phyloP scores from a whole-genome alignment of 2,329 filamentous ascomycete genomes.

The Thielaviopsis euricoi region DNA sequence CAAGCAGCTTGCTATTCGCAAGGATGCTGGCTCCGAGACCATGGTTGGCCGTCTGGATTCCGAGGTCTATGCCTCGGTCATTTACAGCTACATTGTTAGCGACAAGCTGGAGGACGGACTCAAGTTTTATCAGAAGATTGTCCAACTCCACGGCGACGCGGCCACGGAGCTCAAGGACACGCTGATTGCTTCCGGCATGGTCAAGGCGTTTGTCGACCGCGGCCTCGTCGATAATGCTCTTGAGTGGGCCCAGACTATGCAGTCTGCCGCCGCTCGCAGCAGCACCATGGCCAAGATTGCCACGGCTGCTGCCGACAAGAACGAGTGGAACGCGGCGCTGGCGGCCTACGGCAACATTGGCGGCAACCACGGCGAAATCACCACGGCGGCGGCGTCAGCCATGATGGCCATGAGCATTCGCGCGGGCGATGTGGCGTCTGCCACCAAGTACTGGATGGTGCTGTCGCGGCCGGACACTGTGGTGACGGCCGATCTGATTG shows the following conservation, averaged over 20 bases:
- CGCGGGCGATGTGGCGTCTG: constrained; percentile 59
- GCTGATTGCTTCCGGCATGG: constrained; percentile 57
- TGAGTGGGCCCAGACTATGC: constrained; percentile 49
- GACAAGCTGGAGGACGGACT: constrained; percentile 67
- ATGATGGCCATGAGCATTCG: constrained; percentile 78
- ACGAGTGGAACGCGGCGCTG: constrained; percentile 50
- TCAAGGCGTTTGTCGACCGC: constrained; percentile 58
- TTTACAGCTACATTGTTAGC: constrained; percentile 73
- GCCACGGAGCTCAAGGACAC: constrained; percentile 50
- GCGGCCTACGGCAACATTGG: constrained; percentile 47
- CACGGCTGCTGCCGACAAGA: constrained; percentile 62
- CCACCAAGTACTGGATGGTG: constrained; percentile 65
- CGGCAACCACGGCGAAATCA: constrained; percentile 30
- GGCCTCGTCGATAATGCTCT: constrained; percentile 60
- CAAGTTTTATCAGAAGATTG: constrained; percentile 72
- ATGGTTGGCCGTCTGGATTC: constrained; percentile 60
- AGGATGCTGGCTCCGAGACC: constrained; percentile 56
- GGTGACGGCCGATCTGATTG: constrained; percentile 52
- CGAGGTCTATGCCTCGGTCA: constrained; percentile 77
- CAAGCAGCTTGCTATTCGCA: constrained; percentile 67
- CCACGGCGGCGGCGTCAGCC: constrained; percentile 55
- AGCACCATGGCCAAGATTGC: constrained; percentile 58
- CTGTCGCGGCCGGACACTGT: constrained; percentile 46
- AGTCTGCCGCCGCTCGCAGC: constrained; percentile 30
- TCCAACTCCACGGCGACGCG: constrained; percentile 41